Base-by-base conservation (phyloP, 129 eudicot species). In the Solidago caesia region DNA sequence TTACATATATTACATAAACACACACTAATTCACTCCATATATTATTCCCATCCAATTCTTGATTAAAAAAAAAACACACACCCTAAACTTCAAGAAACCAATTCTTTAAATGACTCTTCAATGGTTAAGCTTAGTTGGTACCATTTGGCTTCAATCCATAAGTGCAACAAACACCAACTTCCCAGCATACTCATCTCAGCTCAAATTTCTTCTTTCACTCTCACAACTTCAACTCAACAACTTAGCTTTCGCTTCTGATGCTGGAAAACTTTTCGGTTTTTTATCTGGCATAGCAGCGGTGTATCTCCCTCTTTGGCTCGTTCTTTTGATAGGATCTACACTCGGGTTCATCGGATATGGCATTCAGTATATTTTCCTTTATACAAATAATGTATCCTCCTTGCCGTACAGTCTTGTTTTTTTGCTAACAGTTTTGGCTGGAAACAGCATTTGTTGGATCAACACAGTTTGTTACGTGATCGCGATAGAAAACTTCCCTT, bases 361-460 rank as follows among this genome's bases (percentile, higher is more conserved):
- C 14, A 67, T 86, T 10, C 97, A 93, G 27, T 93, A 75, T 82
- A 85, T 94, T 26, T 65, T 79, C 15, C 78, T 88, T n/a, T 25
- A 86, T 48, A 59, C 87, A 13, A 82, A 85, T 46, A 74, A 80
- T 7, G 72, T 70, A 8, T 25, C 82, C 14, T 49, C 85, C 29
- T 75, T 90, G 33, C 83, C 97, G 0, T 94, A 90, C 49, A 43
- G 70, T 69, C 71, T 83, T 44, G 78, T 94, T 11, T 88, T 94
- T 63, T 4, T 85, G 1, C 92, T 88, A 60, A 88, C 93, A 25
- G 83, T 84, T 77, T 64, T 90, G 43, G 92, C 93, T 7, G 97
- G 98, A 51, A 90, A 90, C 69, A 88, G 96, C 76, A 88, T 90
- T 6, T 94, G 93, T 64, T 94, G 98, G 98, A 88, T 94, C 62